Conservation (phyloP, 2,329 filamentous ascomycete species). For the Fusarium luffae region DNA sequence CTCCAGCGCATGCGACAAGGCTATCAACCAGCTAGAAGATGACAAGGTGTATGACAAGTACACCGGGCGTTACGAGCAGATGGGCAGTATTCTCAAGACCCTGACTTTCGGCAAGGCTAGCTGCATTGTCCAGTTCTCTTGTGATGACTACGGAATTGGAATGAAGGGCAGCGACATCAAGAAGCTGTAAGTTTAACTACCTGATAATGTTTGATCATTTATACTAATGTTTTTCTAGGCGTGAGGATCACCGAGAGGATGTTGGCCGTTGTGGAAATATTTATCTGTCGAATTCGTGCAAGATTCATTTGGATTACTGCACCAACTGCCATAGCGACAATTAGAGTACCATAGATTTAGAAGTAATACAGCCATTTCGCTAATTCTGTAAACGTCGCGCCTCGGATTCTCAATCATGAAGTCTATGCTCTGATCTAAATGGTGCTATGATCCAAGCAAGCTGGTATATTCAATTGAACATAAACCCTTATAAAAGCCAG, state of each 20-base stretch:
- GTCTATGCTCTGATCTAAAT: background rate
- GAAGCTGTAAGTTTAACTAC: constrained; percentile 9
- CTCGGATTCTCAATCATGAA: background rate
- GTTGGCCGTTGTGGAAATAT: constrained; percentile 16
- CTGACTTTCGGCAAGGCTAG: constrained; percentile 6
- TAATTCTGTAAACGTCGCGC: background rate
- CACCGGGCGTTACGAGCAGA: background rate
- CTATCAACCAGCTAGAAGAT: constrained; percentile 8
- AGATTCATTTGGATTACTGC: constrained; percentile 19
- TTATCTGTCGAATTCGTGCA: constrained; percentile 11
- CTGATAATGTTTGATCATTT: rapidly evolving
- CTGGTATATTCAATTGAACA: background rate
- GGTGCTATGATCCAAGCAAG: rapidly evolving
- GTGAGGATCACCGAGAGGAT: background rate
- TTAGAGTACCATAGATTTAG: background rate
- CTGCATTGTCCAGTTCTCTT: constrained; percentile 13
- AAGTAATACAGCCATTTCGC: background rate
- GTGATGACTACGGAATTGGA: constrained; percentile 18
- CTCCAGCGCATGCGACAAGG: background rate
- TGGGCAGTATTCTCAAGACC: constrained; percentile 15
- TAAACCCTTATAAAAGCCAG: background rate
- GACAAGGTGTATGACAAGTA: constrained; percentile 6
- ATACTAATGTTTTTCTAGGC: background rate
- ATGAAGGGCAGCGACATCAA: constrained; percentile 24
- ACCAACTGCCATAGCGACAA: background rate